phyloP scores from a whole-genome alignment of 768 basidiomycete genomes.

The Kwoniella heveanensis region DNA sequence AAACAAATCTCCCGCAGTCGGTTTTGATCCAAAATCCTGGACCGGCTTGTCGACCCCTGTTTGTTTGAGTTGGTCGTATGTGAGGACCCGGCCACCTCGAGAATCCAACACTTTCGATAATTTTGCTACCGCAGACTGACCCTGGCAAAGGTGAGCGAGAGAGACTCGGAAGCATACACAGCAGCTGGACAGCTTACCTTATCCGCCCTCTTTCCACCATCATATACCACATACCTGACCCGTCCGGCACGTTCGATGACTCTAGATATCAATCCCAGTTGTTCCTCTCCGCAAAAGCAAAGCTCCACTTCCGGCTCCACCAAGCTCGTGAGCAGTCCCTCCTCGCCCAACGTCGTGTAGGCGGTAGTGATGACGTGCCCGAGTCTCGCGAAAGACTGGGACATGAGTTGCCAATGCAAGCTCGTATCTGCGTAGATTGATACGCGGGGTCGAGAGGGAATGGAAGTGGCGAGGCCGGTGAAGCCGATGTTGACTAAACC shows the following conservation, averaged over 20 bases:
- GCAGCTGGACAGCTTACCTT: constrained; percentile 24
- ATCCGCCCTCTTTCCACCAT: constrained; percentile 60
- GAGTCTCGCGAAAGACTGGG: constrained; percentile 45
- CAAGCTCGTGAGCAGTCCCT: constrained; percentile 78
- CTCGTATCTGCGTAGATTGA: constrained; percentile 55
- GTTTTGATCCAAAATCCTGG: constrained; percentile 58
- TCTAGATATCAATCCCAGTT: constrained; percentile 72
- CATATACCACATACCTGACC: constrained; percentile 78
- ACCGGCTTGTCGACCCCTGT: constrained; percentile 64
- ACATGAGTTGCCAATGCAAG: constrained; percentile 54
- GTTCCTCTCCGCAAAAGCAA: constrained; percentile 84
- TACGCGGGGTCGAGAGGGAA: constrained; percentile 36
- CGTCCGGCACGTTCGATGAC: constrained; percentile 73
- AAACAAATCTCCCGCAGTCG: constrained; percentile 62
- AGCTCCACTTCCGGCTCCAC: constrained; percentile 80
- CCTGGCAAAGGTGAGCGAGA: too few species aligned
- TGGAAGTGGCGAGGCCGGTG: constrained; percentile 23
- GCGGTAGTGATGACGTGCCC: constrained; percentile 53
- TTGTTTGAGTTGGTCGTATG: constrained; percentile 68
- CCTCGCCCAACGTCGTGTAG: constrained; percentile 53
- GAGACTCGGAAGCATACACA: too few species aligned
- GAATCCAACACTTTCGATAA: constrained; percentile 59
- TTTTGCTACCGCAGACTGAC: constrained; percentile 61
- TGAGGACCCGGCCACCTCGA: constrained; percentile 63
- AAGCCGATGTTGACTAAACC: constrained; percentile 43